A percentile compares a stretch with the other conserved stretches of the same genome.
Evolutionary conservation across 2,329 filamentous ascomycete genomes (phyloP).

Genomic region (Colletotrichum kahawae): DNA sequence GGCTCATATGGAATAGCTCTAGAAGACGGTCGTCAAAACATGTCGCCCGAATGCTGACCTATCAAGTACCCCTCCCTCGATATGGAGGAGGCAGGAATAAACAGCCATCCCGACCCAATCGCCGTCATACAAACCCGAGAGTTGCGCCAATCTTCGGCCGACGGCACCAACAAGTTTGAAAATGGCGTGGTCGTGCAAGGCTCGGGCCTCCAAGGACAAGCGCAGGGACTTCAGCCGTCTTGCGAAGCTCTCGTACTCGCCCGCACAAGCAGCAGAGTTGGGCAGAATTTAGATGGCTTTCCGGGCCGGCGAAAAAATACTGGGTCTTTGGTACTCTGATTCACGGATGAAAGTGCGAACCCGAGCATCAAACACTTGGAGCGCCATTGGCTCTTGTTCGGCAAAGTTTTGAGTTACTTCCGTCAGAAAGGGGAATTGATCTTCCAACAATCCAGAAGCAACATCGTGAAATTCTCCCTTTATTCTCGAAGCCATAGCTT

Average conservation of each 20-base stretch:
- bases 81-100: background rate
- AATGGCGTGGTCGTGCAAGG: background rate
- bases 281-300: background rate
- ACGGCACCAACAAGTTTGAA: background rate
- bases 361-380: background rate
- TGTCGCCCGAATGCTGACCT: background rate
- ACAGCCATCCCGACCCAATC: background rate
- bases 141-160: background rate
- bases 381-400: background rate
- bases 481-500: background rate
- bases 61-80: background rate
- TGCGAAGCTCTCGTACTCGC: background rate
- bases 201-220: background rate
- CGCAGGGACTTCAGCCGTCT: background rate
- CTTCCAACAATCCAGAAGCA: background rate
- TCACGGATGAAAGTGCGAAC: background rate
- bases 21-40: background rate
- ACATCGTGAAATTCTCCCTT: background rate
- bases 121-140: background rate
- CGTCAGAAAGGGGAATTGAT: background rate
- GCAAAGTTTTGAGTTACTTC: background rate
- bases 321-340: background rate
- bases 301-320: background rate
- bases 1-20: background rate
- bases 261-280: background rate